Evolutionary conservation across 441 rosid genomes (phyloP), one percentile per base, ranked within the genome.

Genomic region (Mallotus repandus): DNA sequence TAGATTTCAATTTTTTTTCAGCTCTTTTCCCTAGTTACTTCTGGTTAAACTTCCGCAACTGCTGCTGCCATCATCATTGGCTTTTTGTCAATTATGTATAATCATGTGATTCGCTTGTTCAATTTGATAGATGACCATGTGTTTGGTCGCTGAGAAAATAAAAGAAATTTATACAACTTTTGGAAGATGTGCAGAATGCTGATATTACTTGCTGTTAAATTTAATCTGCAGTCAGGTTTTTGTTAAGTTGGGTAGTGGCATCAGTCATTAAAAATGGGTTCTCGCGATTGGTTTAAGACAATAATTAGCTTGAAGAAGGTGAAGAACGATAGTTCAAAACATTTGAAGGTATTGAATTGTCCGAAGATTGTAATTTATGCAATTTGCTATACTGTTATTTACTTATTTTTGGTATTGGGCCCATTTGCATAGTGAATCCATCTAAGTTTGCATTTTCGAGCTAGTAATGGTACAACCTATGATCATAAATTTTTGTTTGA

Each of bases 261-360:
- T 60, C 65, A 63, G 69, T 43, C 56, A 7, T 73, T 72, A 68
- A 69, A 48, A 78, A 91, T 89, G 95, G 96, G 89, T 69, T 90
- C 97, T 79, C 91, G 94, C 54, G 87, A 86, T 77, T 86, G 96
- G 89, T 80, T 94, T 57, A 90, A 87, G 84, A 81, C 91, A 13
- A 80, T 94, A 56, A 83, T 89, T 66, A 83, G 83, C 77, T 72
- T 63, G 19, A 94, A 89, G 89, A 89, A 76, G 75, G 89, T 71
- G 61, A 91, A 87, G 80, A 73, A 79, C 25, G 77, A 72, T 10
- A 71, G 76, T 72, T 59, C 80, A 70, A 86, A 89, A 70, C 85
- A 67, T 54, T 81, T 69, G 41, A 90, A 86, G 97, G 96, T 91
- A 84, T 48, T 62, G 29, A 25, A 58, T 70, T 45, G 25, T 69